These are phyloP conservation scores for Pyrus communis DNA, from an alignment of 306 rosid species.

Conservation along the genomic window DNA sequence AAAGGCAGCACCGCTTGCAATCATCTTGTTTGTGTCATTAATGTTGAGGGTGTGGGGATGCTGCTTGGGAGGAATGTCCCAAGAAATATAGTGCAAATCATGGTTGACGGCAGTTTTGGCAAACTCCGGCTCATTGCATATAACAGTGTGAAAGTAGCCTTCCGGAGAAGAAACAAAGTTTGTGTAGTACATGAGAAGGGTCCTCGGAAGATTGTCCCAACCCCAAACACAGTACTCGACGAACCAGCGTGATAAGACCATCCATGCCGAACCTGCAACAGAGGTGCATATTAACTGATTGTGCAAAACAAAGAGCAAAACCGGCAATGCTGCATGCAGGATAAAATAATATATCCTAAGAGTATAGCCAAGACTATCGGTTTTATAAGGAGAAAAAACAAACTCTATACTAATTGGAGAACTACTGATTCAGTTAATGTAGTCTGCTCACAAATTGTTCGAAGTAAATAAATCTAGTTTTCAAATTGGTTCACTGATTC, in stretches of 20 bases:
- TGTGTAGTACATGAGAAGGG: constrained; percentile 87
- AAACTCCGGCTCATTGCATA: constrained; percentile 69
- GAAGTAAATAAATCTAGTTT: neutral
- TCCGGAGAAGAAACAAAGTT: constrained; percentile 92
- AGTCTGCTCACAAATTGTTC: neutral
- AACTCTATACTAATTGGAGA: neutral
- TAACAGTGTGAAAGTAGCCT: constrained; percentile 91
- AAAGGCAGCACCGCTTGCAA: constrained; percentile 69
- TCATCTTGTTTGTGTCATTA: constrained; percentile 65
- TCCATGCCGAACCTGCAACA: constrained; percentile 93
- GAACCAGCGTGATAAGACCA: constrained; percentile 70
- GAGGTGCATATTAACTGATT: constrained; percentile 10
- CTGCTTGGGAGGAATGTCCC: constrained; percentile 84
- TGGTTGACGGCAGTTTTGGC: constrained; percentile 63
- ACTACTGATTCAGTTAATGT: neutral
- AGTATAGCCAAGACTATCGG: neutral
- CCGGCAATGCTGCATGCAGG: neutral
- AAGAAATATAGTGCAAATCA: constrained; percentile 79
- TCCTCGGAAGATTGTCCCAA: constrained; percentile 94
- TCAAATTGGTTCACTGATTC: neutral
- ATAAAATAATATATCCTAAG: neutral
- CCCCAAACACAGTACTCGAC: constrained; percentile 81
- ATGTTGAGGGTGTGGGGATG: constrained; percentile 77
- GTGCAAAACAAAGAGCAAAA: neutral
- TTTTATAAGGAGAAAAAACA: neutral